Conservation (phyloP, 768 basidiomycete genomes). For the Amanita inopinata region DNA sequence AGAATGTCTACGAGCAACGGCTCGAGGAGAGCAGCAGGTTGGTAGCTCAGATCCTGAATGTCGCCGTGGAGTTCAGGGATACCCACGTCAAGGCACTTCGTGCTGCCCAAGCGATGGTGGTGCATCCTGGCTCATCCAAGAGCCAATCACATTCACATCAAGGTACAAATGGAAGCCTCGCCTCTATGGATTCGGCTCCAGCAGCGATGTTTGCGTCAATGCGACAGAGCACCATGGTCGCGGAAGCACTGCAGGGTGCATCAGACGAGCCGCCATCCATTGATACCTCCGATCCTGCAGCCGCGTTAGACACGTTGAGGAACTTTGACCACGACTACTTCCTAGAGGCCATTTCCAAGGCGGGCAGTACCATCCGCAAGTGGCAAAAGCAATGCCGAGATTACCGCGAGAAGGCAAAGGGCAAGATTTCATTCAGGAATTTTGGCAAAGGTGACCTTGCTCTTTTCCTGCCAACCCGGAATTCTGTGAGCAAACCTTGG, state of each 20-base stretch:
- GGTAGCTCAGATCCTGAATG: constrained; percentile 74
- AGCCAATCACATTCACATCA: constrained; percentile 27
- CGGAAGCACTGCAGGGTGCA: constrained; percentile 18
- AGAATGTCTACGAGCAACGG: constrained; percentile 56
- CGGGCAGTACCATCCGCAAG: constrained; percentile 81
- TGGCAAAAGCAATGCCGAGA: constrained; percentile 98
- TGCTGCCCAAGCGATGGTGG: constrained; percentile 46
- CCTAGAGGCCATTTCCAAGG: constrained; percentile 71
- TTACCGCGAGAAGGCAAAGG: constrained; percentile 90
- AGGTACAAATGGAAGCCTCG: constrained; percentile 11
- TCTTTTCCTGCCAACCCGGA: constrained; percentile 90
- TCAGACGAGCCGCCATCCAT: constrained; percentile 62
- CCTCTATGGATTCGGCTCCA: constrained; percentile 28
- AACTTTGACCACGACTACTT: constrained; percentile 82
- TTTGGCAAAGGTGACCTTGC: constrained; percentile 94
- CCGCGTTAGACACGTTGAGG: constrained; percentile 59
- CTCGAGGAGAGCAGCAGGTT: constrained; percentile 59
- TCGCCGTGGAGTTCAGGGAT: constrained; percentile 68
- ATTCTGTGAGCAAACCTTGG: constrained; percentile 91
- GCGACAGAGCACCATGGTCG: constrained; percentile 42
- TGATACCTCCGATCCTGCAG: constrained; percentile 65
- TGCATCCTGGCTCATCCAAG: constrained; percentile 39
- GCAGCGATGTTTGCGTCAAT: constrained; percentile 39
- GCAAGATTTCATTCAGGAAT: constrained; percentile 94
- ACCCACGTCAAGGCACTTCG: constrained; percentile 67